Percentiles rank a stretch among this genome's conserved stretches.
Conservation (phyloP, 1,284 basidiomycete species). For the Coniferiporia weirii region DNA sequence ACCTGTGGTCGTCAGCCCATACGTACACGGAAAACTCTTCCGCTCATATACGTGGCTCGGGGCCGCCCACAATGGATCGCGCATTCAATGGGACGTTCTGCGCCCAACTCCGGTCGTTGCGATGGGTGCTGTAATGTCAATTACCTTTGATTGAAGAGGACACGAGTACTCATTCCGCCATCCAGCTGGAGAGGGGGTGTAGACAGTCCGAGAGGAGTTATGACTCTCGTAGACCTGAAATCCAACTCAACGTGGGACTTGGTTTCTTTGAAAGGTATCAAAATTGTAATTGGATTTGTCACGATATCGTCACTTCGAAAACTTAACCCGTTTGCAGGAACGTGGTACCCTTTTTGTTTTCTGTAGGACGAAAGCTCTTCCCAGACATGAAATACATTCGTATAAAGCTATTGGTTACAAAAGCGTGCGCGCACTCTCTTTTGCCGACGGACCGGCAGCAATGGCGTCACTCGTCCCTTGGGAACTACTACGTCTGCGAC, state of each 20-base stretch:
- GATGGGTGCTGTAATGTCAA: slow-evolving; percentile 87
- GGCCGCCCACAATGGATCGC: slow-evolving; percentile 80
- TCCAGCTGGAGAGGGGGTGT: slow-evolving; percentile 79
- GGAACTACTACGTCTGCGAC: slow-evolving; percentile 84
- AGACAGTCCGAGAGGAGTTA: slow-evolving; percentile 43
- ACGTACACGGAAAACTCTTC: slow-evolving; percentile 55
- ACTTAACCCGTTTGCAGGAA: slow-evolving; percentile 37
- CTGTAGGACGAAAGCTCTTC: slow-evolving; percentile 74
- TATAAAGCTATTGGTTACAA: slow-evolving; percentile 63
- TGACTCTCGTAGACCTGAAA: slow-evolving; percentile 75
- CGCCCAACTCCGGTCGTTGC: slow-evolving; percentile 40
- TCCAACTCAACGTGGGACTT: slow-evolving; percentile 62
- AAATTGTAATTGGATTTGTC: slow-evolving; percentile 46
- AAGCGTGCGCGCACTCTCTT: slow-evolving; percentile 46
- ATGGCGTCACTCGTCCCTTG: slow-evolving; percentile 88
- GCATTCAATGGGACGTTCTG: slow-evolving; percentile 86
- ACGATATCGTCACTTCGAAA: neutral
- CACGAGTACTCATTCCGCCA: neutral
- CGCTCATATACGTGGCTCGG: slow-evolving; percentile 43
- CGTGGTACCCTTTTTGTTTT: slow-evolving; percentile 44
- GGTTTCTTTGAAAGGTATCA: slow-evolving; percentile 52
- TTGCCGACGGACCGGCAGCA: slow-evolving; percentile 43
- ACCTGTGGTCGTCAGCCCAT: slow-evolving; percentile 55
- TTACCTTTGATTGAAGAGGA: slow-evolving; percentile 1
- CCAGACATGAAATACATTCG: slow-evolving; percentile 86